These are phyloP conservation scores for Neocatenulostroma microsporum DNA, from an alignment of 2,329 filamentous ascomycete genomes.

Conservation along the genomic window DNA sequence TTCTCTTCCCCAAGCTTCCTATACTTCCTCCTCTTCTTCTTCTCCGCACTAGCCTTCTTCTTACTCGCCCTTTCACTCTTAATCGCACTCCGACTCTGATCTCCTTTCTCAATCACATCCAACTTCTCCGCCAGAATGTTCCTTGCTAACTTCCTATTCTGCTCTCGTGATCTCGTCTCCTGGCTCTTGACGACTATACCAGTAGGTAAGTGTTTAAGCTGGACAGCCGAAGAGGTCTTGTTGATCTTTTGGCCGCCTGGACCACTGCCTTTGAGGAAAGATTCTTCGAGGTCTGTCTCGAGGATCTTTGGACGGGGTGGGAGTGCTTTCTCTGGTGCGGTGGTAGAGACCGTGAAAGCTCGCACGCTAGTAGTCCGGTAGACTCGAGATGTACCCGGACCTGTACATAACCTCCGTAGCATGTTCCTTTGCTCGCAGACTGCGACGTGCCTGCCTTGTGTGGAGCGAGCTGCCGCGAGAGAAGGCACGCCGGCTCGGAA, in stretches of 20 bases:
- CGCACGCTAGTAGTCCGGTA: no score
- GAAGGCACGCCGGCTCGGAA: no score
- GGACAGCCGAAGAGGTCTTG: constrained; percentile 92
- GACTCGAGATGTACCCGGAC: no score
- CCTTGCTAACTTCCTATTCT: constrained; percentile 82
- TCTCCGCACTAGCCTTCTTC: constrained; percentile 66
- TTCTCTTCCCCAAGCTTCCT: constrained; percentile 50
- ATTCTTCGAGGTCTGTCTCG: constrained; percentile 73
- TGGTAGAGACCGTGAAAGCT: background rate
- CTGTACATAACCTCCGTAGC: no score
- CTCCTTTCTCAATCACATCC: constrained; percentile 68
- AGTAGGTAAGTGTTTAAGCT: constrained; percentile 81
- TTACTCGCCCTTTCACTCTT: constrained; percentile 57
- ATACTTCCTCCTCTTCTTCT: constrained; percentile 81
- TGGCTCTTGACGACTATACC: constrained; percentile 93
- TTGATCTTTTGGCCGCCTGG: constrained; percentile 98
- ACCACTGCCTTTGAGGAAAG: constrained; percentile 82
- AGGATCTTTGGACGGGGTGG: constrained; percentile 69
- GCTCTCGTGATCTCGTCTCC: constrained; percentile 73
- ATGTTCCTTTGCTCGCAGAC: no score
- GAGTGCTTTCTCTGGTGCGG: constrained; percentile 48
- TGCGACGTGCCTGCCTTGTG: no score
- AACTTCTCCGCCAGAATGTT: constrained; percentile 65
- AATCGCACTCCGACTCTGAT: constrained; percentile 57
- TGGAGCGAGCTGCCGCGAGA: no score